phyloP scores from a whole-genome alignment of 225 moss, liverwort and hornwort species.

The Neckera pumila region DNA sequence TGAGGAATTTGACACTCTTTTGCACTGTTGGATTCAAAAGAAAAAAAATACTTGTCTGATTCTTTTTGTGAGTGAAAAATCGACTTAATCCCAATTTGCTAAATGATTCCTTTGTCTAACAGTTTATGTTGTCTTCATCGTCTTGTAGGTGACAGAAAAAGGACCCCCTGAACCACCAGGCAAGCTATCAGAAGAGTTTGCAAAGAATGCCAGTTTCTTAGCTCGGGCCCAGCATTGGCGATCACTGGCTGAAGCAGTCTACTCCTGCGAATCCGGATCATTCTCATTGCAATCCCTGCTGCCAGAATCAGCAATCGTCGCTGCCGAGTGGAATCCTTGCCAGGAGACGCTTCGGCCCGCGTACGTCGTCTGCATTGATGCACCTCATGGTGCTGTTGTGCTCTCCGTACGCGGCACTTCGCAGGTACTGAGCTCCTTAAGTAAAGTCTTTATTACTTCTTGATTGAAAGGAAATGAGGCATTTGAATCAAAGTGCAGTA shows the following conservation, averaged over 20 bases:
- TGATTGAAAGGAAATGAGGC: not conserved
- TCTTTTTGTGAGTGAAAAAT: not conserved
- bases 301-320: constrained; percentile 88
- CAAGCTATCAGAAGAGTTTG: constrained; percentile 32
- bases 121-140: not conserved
- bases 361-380: constrained; percentile 69
- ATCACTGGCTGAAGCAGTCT: constrained; percentile 68
- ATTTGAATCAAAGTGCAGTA: not conserved
- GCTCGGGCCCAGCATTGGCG: constrained; percentile 81
- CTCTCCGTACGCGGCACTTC: constrained; percentile 90
- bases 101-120: not conserved
- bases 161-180: constrained; percentile 58
- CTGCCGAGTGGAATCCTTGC: constrained; percentile 53
- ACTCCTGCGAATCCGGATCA: constrained; percentile 54
- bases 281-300: constrained; percentile 73
- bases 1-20: not conserved
- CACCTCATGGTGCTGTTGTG: constrained; percentile 82
- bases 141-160: constrained; percentile 61
- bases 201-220: constrained; percentile 51
- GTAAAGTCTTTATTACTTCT: not conserved
- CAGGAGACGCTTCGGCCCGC: constrained; percentile 81
- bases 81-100: not conserved
- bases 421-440: constrained; percentile 11
- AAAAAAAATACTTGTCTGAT: not conserved
- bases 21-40: not conserved